These are phyloP conservation scores for Cladosporium sp. DNA, from an alignment of 2,329 filamentous ascomycete species.

Conservation along the genomic window DNA sequence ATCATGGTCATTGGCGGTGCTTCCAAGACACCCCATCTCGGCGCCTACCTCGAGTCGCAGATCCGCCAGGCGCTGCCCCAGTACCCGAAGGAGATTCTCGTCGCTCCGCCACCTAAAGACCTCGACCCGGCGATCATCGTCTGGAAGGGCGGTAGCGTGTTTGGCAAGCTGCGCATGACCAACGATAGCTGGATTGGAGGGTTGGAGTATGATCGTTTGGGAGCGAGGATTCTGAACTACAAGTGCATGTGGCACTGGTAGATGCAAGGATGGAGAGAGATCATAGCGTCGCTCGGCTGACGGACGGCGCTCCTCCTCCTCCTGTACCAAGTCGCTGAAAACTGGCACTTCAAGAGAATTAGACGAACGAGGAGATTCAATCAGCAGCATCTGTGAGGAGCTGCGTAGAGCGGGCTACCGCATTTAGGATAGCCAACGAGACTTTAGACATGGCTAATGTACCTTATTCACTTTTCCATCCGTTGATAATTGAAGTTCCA, in stretches of 20 bases:
- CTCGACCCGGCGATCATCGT: conserved; percentile 96
- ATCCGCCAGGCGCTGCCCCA: conserved; percentile 65
- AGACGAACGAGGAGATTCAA: background rate
- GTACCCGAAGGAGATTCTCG: conserved; percentile 66
- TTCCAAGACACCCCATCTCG: conserved; percentile 76
- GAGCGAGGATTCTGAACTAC: conserved; percentile 77
- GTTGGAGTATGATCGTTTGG: conserved; percentile 84
- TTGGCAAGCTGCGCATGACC: conserved; percentile 78
- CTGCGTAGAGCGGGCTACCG: background rate
- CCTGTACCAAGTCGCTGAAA: background rate
- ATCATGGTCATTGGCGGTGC: conserved; percentile 91
- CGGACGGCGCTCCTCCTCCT: background rate
- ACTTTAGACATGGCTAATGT: background rate
- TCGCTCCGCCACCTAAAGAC: conserved; percentile 75
- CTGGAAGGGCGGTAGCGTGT: conserved; percentile 98
- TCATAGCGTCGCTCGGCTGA: background rate
- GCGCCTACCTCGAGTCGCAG: conserved; percentile 78
- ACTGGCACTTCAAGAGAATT: background rate
- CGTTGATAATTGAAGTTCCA: background rate
- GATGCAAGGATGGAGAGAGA: background rate
- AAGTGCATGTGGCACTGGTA: conserved; percentile 69
- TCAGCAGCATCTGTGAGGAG: background rate
- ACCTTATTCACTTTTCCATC: background rate
- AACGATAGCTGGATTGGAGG: conserved; percentile 95
- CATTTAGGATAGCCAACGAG: background rate